phyloP scores from a whole-genome alignment of 805 yeast species.

The Candida nanaspora region DNA sequence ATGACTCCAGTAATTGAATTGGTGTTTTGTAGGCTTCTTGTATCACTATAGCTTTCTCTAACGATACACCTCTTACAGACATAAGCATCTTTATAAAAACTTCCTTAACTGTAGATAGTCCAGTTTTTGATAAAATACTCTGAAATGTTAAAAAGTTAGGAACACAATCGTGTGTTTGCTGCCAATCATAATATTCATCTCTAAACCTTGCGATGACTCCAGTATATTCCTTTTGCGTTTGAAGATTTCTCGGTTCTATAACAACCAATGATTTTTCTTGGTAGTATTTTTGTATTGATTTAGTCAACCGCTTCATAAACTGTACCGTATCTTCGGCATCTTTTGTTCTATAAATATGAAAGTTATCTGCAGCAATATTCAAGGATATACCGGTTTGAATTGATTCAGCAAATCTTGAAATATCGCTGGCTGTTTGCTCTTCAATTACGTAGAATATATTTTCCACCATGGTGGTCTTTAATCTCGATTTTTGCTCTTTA shows the following conservation, averaged over 20 bases:
- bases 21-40: conserved; percentile 74
- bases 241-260: conserved; percentile 42
- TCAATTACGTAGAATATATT: conserved; percentile 76
- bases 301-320: conserved; percentile 46
- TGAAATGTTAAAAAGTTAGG: conserved; percentile 54
- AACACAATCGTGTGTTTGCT: conserved; percentile 27
- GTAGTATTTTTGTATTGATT: conserved; percentile 34
- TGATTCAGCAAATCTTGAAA: conserved; percentile 49
- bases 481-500: conserved; percentile 76
- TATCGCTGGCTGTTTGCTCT: conserved; percentile 47
- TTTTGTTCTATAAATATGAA: conserved; percentile 60
- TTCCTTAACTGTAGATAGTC: conserved; percentile 66
- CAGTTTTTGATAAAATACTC: conserved; percentile 61
- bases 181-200: conserved; percentile 3
- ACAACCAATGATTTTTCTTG: conserved; percentile 34
- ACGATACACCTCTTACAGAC: conserved; percentile 72
- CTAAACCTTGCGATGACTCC: conserved; percentile 35
- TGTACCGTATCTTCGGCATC: conserved; percentile 69
- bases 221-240: conserved; percentile 44
- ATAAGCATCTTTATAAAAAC: conserved; percentile 69
- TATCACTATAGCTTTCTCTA: conserved; percentile 77
- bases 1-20: conserved; percentile 43
- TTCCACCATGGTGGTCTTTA: conserved; percentile 59
- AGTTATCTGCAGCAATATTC: conserved; percentile 57
- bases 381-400: conserved; percentile 71